These are phyloP conservation scores for Endocalyx cinctus DNA, from an alignment of 2,329 filamentous ascomycete genomes.

Conservation along the genomic window DNA sequence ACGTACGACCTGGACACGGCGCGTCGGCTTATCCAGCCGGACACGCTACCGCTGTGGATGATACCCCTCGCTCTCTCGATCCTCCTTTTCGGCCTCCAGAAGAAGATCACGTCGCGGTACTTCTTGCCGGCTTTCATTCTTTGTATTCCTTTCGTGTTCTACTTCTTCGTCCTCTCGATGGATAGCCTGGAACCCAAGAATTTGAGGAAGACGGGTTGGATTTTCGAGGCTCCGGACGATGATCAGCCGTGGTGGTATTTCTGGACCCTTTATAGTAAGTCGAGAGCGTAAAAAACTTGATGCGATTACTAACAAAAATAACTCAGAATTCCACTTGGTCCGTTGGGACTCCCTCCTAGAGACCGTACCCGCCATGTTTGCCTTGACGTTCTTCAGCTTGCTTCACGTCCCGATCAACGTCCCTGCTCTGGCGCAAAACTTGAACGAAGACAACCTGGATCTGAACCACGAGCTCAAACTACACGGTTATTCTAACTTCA, in stretches of 20 bases:
- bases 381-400: conserved; percentile 94
- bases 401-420: conserved; percentile 98
- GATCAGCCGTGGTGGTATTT: conserved; percentile 96
- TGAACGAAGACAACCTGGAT: conserved; percentile 86
- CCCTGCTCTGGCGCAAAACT: conserved; percentile 83
- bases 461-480: conserved; percentile 88
- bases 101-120: conserved; percentile 74
- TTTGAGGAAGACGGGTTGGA: conserved; percentile 76
- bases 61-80: conserved; percentile 74
- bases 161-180: conserved; percentile 67
- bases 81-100: conserved; percentile 70
- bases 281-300: too few species aligned
- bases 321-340: conserved; percentile 72
- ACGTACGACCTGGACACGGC: conserved; percentile 76
- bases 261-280: conserved; percentile 86
- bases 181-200: conserved; percentile 62
- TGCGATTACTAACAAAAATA: conserved; percentile 18
- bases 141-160: conserved; percentile 69
- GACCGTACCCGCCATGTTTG: conserved; percentile 90
- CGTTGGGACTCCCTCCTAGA: conserved; percentile 80
- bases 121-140: conserved; percentile 86
- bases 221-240: conserved; percentile 80
- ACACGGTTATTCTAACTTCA: conserved; percentile 86
- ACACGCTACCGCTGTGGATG: conserved; percentile 78
- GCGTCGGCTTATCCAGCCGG: conserved; percentile 64